These are phyloP conservation scores for Coemansia brasiliensis DNA, from an alignment of 192 early-diverging fungal genomes.

Conservation along the genomic window DNA sequence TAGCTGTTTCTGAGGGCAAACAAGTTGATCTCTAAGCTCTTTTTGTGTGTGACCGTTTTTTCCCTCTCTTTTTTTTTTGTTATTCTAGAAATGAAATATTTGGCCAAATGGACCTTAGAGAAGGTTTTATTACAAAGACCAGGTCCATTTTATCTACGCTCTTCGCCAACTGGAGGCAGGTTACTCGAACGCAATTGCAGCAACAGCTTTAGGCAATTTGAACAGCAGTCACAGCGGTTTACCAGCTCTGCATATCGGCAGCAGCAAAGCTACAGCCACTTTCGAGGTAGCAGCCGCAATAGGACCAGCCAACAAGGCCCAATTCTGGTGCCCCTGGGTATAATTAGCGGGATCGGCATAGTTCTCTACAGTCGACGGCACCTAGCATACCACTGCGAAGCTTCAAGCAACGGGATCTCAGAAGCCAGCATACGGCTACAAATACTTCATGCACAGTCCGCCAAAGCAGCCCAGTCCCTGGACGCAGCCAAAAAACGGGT, in stretches of 20 bases:
- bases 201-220: too few relatives aligned
- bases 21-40: constrained; percentile 24
- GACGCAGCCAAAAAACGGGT: background rate
- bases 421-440: constrained; percentile 33
- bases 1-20: constrained; percentile 63
- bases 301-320: background rate
- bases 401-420: background rate
- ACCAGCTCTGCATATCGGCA: too few relatives aligned
- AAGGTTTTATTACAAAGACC: too few relatives aligned
- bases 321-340: constrained; percentile 14
- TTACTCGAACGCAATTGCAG: too few relatives aligned
- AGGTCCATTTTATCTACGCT: too few relatives aligned
- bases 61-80: too few relatives aligned
- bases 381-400: constrained; percentile 18
- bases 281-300: background rate
- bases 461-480: constrained; percentile 18
- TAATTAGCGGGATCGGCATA: constrained; percentile 25
- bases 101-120: too few relatives aligned
- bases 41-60: too few relatives aligned
- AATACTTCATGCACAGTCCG: constrained; percentile 35
- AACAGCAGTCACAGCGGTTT: too few relatives aligned
- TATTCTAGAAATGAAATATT: too few relatives aligned
- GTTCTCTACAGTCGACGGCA: too few relatives aligned
- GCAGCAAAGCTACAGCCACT: background rate
- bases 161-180: too few relatives aligned